Base-by-base conservation (phyloP, 164 flowering plant genomes). In the Cinnamomum chago region DNA sequence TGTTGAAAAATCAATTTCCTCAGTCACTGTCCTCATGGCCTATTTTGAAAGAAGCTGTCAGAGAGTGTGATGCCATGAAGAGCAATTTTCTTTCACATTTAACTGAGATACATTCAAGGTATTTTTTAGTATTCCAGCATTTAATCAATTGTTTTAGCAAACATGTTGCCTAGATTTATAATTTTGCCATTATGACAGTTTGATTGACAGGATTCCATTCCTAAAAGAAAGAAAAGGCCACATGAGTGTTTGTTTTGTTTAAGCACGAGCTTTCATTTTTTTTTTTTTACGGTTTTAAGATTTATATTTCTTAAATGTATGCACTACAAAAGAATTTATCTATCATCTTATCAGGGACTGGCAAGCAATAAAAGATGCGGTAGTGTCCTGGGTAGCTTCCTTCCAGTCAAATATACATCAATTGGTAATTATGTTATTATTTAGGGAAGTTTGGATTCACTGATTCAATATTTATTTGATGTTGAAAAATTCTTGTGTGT, bases 381-480 rank as follows among this genome's bases (percentile, higher is more conserved):
- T 81, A 55, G 78, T 80, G 23, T 70, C 67, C 47, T 81, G 83
- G 83, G 71, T 75, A 22, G 73, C 72, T 64, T 77, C 83, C 67
- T 81, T 81, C 65, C 83, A 81, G 73, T 62, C 83, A 72, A 58
- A 52, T n/a, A 66, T 76, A 35, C 75, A 78, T 72, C 78, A 73
- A 22, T 55, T 75, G 83, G 83, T 81, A 81, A 65, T 80, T 14
- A 30, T 58, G 52, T 58, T 58, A 52, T 76, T 73, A 64, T 33
- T 18, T 79, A 17, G 60, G n/a, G 58, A 50, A 30, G 40, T 62
- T 47, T 27, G 15, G 67, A 27, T 67, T 17, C 64, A 23, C 20
- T 40, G 30, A 10, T 58, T 55, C 17, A 25, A 9, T 33, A 18
- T 11, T 55, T 20, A 33, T 75, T 27, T 27, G 27, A 25, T 67